Evolutionary conservation across 2,329 filamentous ascomycete genomes (phyloP).

Genomic region (Orbilia javanica): DNA sequence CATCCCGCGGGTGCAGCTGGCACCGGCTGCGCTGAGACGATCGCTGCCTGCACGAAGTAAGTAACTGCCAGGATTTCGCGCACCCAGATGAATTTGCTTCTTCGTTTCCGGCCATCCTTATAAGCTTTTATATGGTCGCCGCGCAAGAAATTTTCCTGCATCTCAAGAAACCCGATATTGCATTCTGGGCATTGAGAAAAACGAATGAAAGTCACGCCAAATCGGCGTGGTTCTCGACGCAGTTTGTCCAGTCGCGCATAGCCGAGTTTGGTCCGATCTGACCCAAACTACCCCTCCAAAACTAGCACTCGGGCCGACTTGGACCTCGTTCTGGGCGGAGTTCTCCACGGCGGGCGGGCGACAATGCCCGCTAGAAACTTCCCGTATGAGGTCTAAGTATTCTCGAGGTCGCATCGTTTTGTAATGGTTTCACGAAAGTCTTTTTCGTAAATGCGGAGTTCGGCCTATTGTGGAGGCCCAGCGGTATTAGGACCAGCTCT

Average conservation of each 20-base stretch:
- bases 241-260: constrained; percentile 33
- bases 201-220: constrained; percentile 52
- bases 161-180: constrained; percentile 36
- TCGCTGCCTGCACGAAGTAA: constrained; percentile 46
- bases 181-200: constrained; percentile 4
- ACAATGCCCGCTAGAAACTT: constrained; percentile 53
- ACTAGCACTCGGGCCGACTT: constrained; percentile 48
- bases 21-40: constrained; percentile 15
- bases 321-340: constrained; percentile 46
- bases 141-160: constrained; percentile 37
- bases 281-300: not conserved
- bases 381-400: constrained; percentile 26
- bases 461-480: constrained; percentile 13
- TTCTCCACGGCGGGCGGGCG: constrained; percentile 39
- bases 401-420: constrained; percentile 43
- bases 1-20: constrained; percentile 35
- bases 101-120: constrained; percentile 23
- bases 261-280: constrained; percentile 45
- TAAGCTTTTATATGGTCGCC: constrained; percentile 44
- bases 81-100: constrained; percentile 31
- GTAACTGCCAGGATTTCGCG: constrained; percentile 35
- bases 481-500: constrained; percentile 15
- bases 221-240: constrained; percentile 53
- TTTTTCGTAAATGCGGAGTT: constrained; percentile 41
- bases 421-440: constrained; percentile 46